Evolutionary conservation across 805 yeast genomes (phyloP).

Genomic region (Candida namnaoensis): DNA sequence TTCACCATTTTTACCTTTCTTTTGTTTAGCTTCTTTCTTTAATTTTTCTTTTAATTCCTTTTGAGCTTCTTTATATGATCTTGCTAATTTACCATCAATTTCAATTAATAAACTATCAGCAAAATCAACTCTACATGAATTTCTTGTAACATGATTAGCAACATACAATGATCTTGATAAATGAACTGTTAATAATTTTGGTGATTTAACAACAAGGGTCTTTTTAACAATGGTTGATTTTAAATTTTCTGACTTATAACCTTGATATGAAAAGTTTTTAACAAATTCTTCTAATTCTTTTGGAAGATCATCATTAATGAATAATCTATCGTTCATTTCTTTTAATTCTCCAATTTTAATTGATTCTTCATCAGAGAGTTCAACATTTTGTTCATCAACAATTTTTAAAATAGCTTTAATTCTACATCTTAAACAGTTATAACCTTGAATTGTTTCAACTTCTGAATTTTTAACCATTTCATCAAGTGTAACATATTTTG

Average conservation of each 20-base stretch:
- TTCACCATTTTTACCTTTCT: slow-evolving; percentile 9
- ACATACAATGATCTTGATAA: slow-evolving; percentile 75
- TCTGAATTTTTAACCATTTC: slow-evolving; percentile 48
- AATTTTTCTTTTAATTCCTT: slow-evolving; percentile 7
- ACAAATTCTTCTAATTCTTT: slow-evolving; percentile 39
- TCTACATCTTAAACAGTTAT: slow-evolving; percentile 72
- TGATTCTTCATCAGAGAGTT: slow-evolving; percentile 20
- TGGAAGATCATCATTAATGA: slow-evolving; percentile 61
- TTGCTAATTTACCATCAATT: slow-evolving; percentile 30
- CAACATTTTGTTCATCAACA: slow-evolving; percentile 4
- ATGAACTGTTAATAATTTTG: slow-evolving; percentile 71
- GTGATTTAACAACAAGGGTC: slow-evolving; percentile 54
- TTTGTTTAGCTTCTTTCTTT: slow-evolving; percentile 1
- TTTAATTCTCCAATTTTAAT: slow-evolving; percentile 25
- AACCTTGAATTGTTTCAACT: slow-evolving; percentile 66
- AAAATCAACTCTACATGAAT: slow-evolving; percentile 63
- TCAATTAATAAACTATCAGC: slow-evolving; percentile 43
- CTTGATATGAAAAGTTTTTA: slow-evolving; percentile 33
- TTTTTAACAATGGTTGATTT: slow-evolving; percentile 63
- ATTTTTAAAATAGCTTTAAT: slow-evolving; percentile 31
- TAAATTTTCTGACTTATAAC: slow-evolving; percentile 34
- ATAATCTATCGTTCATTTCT: slow-evolving; percentile 25
- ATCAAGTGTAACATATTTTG: slow-evolving; percentile 34
- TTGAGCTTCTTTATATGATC: slow-evolving; percentile 19
- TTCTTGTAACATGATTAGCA: slow-evolving; percentile 61